A percentile compares a stretch with the other conserved stretches of the same genome.
Conservation (phyloP, 352 stramenopile species). For the Phytophthora vignae region DNA sequence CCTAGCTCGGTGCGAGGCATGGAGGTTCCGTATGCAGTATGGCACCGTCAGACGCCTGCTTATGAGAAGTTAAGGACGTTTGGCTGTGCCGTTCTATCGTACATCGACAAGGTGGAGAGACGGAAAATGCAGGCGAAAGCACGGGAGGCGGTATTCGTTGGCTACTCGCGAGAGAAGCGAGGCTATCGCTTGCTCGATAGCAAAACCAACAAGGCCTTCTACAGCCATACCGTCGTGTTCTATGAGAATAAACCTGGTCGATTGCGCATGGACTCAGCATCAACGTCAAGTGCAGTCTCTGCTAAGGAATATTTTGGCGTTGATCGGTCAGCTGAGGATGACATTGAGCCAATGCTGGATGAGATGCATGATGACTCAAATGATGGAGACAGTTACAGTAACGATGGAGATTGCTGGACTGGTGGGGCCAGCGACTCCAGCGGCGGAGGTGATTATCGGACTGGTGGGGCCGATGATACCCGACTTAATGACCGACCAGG, state of each 20-base stretch:
- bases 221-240: not conserved
- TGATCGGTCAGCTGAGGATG: not conserved
- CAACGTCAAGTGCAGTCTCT: not conserved
- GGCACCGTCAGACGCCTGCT: slow-evolving; percentile 6
- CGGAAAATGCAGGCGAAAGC: not conserved
- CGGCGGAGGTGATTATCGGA: not conserved
- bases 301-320: not conserved
- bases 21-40: slow-evolving; percentile 20
- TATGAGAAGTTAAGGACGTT: slow-evolving; percentile 7
- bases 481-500: not conserved
- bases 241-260: not conserved
- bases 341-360: not conserved
- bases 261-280: not conserved
- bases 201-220: not conserved
- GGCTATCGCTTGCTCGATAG: not conserved
- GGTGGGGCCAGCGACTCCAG: not conserved
- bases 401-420: not conserved
- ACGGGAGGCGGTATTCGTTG: not conserved
- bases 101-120: slow-evolving; percentile 8
- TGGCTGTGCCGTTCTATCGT: slow-evolving; percentile 10
- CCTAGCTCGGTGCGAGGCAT: slow-evolving; percentile 11
- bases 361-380: not conserved
- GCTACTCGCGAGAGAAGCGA: not conserved
- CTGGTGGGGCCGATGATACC: not conserved
- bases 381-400: not conserved